Conservation (phyloP, 441 rosid genomes). For the Rhodomyrtus psidioides region DNA sequence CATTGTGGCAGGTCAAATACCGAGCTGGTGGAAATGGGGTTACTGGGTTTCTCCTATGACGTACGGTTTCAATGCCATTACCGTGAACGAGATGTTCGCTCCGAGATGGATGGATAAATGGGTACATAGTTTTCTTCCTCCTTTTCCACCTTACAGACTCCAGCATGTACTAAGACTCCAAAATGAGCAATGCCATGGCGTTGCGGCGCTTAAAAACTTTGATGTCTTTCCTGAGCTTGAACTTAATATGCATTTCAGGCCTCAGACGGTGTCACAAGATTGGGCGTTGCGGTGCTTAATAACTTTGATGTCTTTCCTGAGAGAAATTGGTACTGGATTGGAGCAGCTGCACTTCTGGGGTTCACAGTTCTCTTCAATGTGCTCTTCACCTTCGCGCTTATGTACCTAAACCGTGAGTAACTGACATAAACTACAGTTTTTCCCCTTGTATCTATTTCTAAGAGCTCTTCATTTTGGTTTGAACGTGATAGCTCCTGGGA, state of each 20-base stretch:
- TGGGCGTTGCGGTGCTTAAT: slow-evolving; percentile 56
- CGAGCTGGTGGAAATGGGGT: slow-evolving; percentile 10
- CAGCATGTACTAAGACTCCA: not conserved
- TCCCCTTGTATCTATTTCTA: not conserved
- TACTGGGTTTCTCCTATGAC: slow-evolving; percentile 11
- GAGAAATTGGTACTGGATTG: slow-evolving; percentile 82
- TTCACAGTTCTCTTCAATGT: slow-evolving; percentile 55
- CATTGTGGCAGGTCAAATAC: not conserved
- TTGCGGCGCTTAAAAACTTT: too few relatives aligned
- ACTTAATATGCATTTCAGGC: slow-evolving; percentile 28
- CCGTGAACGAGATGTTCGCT: slow-evolving; percentile 10
- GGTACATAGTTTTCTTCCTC: not conserved
- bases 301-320: slow-evolving; percentile 35
- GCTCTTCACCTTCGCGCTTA: slow-evolving; percentile 62
- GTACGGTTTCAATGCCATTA: slow-evolving; percentile 5
- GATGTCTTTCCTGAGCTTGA: too few relatives aligned
- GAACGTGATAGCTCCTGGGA: slow-evolving; percentile 46
- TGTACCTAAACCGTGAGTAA: slow-evolving; percentile 67
- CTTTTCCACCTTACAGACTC: not conserved
- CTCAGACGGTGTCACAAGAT: slow-evolving; percentile 25
- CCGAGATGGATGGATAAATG: slow-evolving; percentile 7
- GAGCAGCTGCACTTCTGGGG: slow-evolving; percentile 54
- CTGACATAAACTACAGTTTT: not conserved
- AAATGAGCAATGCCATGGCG: not conserved
- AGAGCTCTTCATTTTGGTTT: not conserved